phyloP scores from a whole-genome alignment of 257 asterid species.

The Eucommia ulmoides region DNA sequence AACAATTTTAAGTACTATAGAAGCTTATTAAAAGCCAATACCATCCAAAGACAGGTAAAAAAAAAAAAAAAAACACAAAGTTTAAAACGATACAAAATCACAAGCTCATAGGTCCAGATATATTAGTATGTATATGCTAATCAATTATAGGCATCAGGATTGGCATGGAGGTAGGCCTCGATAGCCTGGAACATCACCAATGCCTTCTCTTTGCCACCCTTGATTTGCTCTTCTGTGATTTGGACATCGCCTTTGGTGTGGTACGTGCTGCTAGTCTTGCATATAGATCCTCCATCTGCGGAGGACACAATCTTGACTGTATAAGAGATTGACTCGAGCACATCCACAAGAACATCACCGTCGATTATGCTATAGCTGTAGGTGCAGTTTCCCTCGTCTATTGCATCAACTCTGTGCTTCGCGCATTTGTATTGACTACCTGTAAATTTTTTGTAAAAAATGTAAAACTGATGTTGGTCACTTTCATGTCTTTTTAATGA shows the following conservation, averaged over 20 bases:
- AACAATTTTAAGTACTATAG: too few relatives aligned
- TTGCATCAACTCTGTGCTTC: slow-evolving; percentile 17
- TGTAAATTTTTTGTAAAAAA: too few relatives aligned
- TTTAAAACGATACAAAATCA: too few relatives aligned
- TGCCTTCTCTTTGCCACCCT: slow-evolving; percentile 9
- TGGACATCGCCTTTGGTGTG: slow-evolving; percentile 6
- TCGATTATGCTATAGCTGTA: slow-evolving; percentile 12
- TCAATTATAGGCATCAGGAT: slow-evolving; percentile 13
- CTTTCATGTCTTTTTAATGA: too few relatives aligned
- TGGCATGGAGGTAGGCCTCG: slow-evolving; percentile 12
- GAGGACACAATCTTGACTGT: slow-evolving; percentile 10
- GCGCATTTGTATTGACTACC: slow-evolving; percentile 4
- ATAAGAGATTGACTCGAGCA: slow-evolving; percentile 14
- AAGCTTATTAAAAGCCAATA: too few relatives aligned
- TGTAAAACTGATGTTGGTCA: too few relatives aligned
- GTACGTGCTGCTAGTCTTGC: slow-evolving; percentile 7
- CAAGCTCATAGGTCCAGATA: too few relatives aligned
- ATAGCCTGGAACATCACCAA: slow-evolving; percentile 10
- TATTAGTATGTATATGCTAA: too few relatives aligned
- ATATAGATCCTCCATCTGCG: slow-evolving; percentile 14
- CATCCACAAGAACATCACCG: slow-evolving; percentile 10
- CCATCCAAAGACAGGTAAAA: too few relatives aligned
- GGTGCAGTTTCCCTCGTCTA: slow-evolving; percentile 3
- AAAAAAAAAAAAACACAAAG: too few relatives aligned
- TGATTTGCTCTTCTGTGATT: slow-evolving; percentile 15